Conservation (phyloP, 208 protist genomes). For the Endotrypanum monterogeii region DNA sequence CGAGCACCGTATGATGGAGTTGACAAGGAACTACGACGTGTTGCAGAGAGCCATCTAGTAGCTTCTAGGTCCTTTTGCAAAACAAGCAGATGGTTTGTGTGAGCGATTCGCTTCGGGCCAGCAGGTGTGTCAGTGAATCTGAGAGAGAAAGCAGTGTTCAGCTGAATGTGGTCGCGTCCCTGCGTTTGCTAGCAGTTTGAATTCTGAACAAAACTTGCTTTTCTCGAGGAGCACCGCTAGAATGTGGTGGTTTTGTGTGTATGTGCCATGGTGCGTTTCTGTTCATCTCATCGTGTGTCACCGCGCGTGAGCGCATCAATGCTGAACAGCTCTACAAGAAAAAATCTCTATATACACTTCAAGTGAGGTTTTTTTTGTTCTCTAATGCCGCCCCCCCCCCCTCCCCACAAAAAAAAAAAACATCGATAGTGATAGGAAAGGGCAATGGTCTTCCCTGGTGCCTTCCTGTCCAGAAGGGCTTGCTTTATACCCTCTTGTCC, state of each 20-base stretch:
- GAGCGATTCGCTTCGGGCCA: not conserved
- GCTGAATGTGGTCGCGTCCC: not conserved
- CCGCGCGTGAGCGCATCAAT: not conserved
- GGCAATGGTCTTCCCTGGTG: too few species aligned
- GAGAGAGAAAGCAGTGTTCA: not conserved
- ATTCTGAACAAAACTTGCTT: not conserved
- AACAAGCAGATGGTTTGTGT: not conserved
- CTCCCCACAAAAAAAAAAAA: not conserved
- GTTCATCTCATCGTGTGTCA: not conserved
- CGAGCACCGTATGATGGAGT: slow-evolving; percentile 68
- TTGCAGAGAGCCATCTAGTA: not conserved
- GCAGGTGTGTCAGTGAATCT: not conserved
- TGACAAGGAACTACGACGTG: slow-evolving; percentile 67
- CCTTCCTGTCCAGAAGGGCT: too few species aligned
- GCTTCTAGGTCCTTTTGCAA: not conserved
- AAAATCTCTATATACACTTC: not conserved
- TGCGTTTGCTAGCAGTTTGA: not conserved
- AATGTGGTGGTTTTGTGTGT: not conserved
- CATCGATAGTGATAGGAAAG: not conserved
- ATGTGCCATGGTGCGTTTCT: not conserved
- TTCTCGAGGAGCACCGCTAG: not conserved
- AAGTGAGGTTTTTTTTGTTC: not conserved
- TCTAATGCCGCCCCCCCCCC: too few species aligned
- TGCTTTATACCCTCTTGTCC: too few species aligned
- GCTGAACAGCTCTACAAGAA: not conserved